Conservation (phyloP, 179 eudicot species). For the Nepenthes alata region DNA sequence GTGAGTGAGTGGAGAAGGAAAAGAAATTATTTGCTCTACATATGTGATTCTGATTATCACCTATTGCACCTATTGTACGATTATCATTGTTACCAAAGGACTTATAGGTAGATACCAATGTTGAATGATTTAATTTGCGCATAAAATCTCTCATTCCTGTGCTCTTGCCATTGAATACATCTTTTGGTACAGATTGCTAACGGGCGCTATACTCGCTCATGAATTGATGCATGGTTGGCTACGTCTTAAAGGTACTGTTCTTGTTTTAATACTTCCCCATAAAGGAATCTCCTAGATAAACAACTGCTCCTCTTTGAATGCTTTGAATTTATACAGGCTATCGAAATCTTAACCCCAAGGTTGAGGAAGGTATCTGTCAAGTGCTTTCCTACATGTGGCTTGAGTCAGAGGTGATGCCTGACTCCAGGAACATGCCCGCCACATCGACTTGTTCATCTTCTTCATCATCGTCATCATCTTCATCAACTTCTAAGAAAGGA, state of each 20-base stretch:
- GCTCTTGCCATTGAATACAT: not conserved
- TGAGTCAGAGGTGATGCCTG: constrained; percentile 76
- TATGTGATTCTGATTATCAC: too few species aligned
- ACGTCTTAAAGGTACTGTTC: constrained; percentile 70
- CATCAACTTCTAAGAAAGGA: constrained; percentile 65
- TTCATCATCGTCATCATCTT: constrained; percentile 18
- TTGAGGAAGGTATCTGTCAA: constrained; percentile 97
- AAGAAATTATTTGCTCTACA: too few species aligned
- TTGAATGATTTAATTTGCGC: not conserved
- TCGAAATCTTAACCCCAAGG: constrained; percentile 59
- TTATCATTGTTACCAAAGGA: too few species aligned
- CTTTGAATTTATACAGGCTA: constrained; percentile 21
- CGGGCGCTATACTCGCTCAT: constrained; percentile 96
- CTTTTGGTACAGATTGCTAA: constrained; percentile 55
- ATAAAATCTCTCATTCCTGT: not conserved
- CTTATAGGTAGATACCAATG: too few species aligned
- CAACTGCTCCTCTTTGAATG: not conserved
- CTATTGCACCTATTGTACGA: too few species aligned
- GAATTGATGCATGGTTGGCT: constrained; percentile 98
- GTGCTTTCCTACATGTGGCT: constrained; percentile 96
- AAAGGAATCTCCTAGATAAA: not conserved
- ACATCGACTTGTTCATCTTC: constrained; percentile 36
- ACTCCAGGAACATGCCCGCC: constrained; percentile 41
- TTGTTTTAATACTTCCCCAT: not conserved
- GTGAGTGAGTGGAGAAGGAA: too few species aligned